phyloP scores from a whole-genome alignment of 2,329 filamentous ascomycete genomes.

The Apiospora kogelbergensis region DNA sequence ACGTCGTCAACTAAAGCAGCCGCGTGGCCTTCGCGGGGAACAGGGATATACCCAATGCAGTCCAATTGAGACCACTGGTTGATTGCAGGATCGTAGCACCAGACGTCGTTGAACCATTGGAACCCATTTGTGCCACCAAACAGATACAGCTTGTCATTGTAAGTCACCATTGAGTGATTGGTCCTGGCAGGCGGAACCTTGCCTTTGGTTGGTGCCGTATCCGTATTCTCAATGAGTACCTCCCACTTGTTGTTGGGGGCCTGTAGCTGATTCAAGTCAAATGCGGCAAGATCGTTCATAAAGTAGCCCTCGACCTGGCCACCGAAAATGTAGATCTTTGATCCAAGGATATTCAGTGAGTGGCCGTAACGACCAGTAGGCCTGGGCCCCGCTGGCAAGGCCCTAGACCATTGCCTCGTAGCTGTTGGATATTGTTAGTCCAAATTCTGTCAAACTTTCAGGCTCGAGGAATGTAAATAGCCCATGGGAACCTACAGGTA shows the following conservation, averaged over 20 bases:
- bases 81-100: constrained; percentile 83
- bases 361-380: constrained; percentile 94
- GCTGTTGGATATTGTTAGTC: constrained; percentile 51
- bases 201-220: constrained; percentile 60
- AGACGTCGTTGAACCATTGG: constrained; percentile 98
- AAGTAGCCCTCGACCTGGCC: constrained; percentile 97
- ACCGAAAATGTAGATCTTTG: constrained; percentile 96
- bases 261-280: constrained; percentile 93
- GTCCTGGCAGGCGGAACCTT: constrained; percentile 84
- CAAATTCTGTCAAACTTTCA: background rate
- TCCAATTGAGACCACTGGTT: constrained; percentile 89
- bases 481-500: constrained; percentile 69
- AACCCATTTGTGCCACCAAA: constrained; percentile 96
- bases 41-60: constrained; percentile 96
- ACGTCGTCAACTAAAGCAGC: constrained; percentile 93
- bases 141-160: constrained; percentile 91
- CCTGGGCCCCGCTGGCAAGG: constrained; percentile 80
- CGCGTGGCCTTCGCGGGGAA: constrained; percentile 90
- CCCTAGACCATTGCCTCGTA: constrained; percentile 96
- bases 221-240: constrained; percentile 76
- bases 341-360: constrained; percentile 92
- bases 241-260: constrained; percentile 93
- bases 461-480: background rate
- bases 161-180: constrained; percentile 90
- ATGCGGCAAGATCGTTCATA: constrained; percentile 95